A percentile compares a stretch with the other conserved stretches of the same genome.
Evolutionary conservation across 2,329 filamentous ascomycete species (phyloP).

Genomic region (Xylariaceae sp.): DNA sequence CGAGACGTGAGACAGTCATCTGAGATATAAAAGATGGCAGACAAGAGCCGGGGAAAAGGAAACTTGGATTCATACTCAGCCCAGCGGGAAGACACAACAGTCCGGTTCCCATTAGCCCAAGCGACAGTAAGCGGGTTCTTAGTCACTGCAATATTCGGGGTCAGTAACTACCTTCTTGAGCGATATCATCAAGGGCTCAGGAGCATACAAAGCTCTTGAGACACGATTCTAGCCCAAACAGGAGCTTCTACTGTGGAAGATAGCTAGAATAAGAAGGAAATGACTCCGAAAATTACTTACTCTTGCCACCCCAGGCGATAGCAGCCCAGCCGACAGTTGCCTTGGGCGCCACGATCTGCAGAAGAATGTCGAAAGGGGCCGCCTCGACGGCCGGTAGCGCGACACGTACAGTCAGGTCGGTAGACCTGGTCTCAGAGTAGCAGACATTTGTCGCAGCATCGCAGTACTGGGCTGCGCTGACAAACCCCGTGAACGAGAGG

Average conservation of each 20-base stretch:
- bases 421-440: conserved; percentile 34
- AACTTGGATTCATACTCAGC: conserved; percentile 32
- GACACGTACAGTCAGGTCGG: conserved; percentile 30
- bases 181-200: no score
- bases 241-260: no score
- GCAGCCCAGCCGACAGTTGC: conserved; percentile 35
- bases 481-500: no score
- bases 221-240: no score
- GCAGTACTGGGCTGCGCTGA: conserved; percentile 33
- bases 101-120: conserved; percentile 36
- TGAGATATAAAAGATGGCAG: neutral
- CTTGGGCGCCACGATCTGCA: conserved; percentile 39
- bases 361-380: conserved; percentile 38
- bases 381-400: conserved; percentile 35
- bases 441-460: conserved; percentile 34
- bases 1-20: no score
- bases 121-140: conserved; percentile 37
- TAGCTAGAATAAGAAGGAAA: no score
- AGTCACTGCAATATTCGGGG: no score
- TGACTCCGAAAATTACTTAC: no score
- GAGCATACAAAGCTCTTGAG: no score
- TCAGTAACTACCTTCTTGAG: no score
- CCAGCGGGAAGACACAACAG: conserved; percentile 32
- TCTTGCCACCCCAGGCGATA: conserved; percentile 39
- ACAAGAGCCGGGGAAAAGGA: no score